phyloP scores from a whole-genome alignment of 2,329 filamentous ascomycete genomes.

The Xylaria arbuscula region DNA sequence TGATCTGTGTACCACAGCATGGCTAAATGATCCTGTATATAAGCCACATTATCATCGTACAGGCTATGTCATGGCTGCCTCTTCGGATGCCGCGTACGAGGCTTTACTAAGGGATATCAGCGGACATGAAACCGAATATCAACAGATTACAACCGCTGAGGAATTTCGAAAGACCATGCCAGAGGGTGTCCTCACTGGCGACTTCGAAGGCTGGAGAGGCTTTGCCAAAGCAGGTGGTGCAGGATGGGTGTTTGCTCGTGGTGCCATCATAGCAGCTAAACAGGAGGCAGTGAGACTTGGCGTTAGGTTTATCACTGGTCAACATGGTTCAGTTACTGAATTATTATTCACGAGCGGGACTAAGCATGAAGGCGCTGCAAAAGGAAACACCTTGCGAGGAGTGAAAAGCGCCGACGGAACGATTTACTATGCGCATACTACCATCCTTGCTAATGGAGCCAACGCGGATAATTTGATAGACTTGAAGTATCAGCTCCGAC shows the following conservation, averaged over 20 bases:
- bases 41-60: slow-evolving; percentile 58
- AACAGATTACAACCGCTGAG: slow-evolving; percentile 54
- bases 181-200: slow-evolving; percentile 60
- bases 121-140: slow-evolving; percentile 40
- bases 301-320: slow-evolving; percentile 59
- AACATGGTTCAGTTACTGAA: slow-evolving; percentile 52
- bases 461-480: slow-evolving; percentile 59
- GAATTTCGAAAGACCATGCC: slow-evolving; percentile 64
- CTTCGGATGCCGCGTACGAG: slow-evolving; percentile 38
- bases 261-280: slow-evolving; percentile 59
- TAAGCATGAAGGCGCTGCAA: neutral
- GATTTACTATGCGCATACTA: slow-evolving; percentile 55
- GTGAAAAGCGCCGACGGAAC: slow-evolving; percentile 56
- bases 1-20: slow-evolving; percentile 50
- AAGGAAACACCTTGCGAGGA: slow-evolving; percentile 53
- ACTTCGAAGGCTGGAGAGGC: slow-evolving; percentile 63
- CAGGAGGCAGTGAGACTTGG: slow-evolving; percentile 59
- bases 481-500: slow-evolving; percentile 63
- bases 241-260: slow-evolving; percentile 65
- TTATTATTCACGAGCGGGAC: slow-evolving; percentile 52
- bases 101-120: slow-evolving; percentile 36
- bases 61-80: slow-evolving; percentile 54
- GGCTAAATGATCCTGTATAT: slow-evolving; percentile 57
- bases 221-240: slow-evolving; percentile 58
- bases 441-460: slow-evolving; percentile 62